phyloP scores from a whole-genome alignment of 495 filamentous ascomycete genomes.

The Talaromyces nanjingensis region DNA sequence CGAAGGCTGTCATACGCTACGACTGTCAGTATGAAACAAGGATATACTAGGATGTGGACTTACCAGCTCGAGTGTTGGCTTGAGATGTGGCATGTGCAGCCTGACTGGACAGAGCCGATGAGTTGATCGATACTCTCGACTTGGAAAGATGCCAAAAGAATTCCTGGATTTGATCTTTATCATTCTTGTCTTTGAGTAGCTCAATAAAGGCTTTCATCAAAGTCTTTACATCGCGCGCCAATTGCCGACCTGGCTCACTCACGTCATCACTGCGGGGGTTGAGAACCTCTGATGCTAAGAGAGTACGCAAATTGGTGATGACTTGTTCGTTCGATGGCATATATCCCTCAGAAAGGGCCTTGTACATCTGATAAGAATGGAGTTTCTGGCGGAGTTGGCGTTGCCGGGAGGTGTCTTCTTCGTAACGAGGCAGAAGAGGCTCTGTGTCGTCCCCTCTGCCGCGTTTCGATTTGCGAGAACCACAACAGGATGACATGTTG shows the following conservation, averaged over 20 bases:
- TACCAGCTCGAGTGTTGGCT: slow-evolving; percentile 75
- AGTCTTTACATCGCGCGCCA: slow-evolving; percentile 64
- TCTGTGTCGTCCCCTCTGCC: slow-evolving; percentile 49
- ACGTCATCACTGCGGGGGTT: slow-evolving; percentile 70
- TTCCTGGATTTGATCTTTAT: slow-evolving; percentile 79
- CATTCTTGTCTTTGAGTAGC: slow-evolving; percentile 73
- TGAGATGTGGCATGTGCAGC: slow-evolving; percentile 60
- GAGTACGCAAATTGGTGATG: slow-evolving; percentile 72
- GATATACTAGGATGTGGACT: too few relatives aligned
- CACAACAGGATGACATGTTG: slow-evolving; percentile 49
- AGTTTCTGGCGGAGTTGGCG: slow-evolving; percentile 72
- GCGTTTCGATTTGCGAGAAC: slow-evolving; percentile 31
- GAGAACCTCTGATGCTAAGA: slow-evolving; percentile 70
- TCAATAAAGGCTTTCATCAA: slow-evolving; percentile 71
- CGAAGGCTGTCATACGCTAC: slow-evolving; percentile 79
- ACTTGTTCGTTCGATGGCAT: slow-evolving; percentile 87
- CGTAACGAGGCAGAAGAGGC: slow-evolving; percentile 77
- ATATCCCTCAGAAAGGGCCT: slow-evolving; percentile 76
- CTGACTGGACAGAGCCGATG: slow-evolving; percentile 53
- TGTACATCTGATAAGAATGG: slow-evolving; percentile 85
- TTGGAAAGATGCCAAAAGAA: slow-evolving; percentile 81
- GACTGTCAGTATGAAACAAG: too few relatives aligned
- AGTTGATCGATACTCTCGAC: slow-evolving; percentile 62
- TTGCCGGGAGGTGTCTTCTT: slow-evolving; percentile 75
- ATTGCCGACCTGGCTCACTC: slow-evolving; percentile 65